These are phyloP conservation scores for Crepidotus variabilis DNA, from an alignment of 768 basidiomycete species.

Conservation along the genomic window DNA sequence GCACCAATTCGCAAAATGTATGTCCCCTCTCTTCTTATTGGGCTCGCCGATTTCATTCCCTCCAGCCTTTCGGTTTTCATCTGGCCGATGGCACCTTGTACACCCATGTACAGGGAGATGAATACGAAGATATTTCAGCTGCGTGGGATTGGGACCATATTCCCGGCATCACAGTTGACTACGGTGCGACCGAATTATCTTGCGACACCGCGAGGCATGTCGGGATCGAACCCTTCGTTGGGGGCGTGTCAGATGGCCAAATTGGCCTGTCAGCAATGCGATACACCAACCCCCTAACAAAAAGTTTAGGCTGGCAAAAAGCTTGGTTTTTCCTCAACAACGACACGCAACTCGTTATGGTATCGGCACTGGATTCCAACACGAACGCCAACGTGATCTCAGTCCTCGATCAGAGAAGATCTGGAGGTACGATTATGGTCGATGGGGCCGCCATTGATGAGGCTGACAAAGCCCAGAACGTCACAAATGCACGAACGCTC, in stretches of 20 bases:
- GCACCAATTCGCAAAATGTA: conserved; percentile 61
- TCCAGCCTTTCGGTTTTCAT: conserved; percentile 63
- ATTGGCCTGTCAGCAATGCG: conserved; percentile 60
- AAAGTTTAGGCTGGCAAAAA: conserved; percentile 58
- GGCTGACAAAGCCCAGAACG: conserved; percentile 5
- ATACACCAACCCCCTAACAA: conserved; percentile 61
- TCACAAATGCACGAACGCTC: conserved; percentile 31
- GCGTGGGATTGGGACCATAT: conserved; percentile 79
- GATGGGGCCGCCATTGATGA: conserved; percentile 24
- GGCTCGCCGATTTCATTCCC: conserved; percentile 2
- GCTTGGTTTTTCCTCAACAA: conserved; percentile 70
- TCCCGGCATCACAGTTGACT: conserved; percentile 68
- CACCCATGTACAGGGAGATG: conserved; percentile 61
- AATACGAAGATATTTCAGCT: conserved; percentile 71
- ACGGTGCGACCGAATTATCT: conserved; percentile 47
- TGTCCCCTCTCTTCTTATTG: conserved; percentile 8
- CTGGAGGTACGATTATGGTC: conserved; percentile 38
- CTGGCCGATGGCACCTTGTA: conserved; percentile 62
- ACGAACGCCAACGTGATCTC: conserved; percentile 48
- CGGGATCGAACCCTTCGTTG: conserved; percentile 45
- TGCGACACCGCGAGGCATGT: conserved; percentile 39
- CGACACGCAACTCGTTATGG: conserved; percentile 61
- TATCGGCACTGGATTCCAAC: conserved; percentile 45
- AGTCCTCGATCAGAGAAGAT: conserved; percentile 64
- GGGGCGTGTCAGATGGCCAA: conserved; percentile 52